Conservation (phyloP, 192 early-diverging fungal genomes). For the Dimargaris xerosporica region DNA sequence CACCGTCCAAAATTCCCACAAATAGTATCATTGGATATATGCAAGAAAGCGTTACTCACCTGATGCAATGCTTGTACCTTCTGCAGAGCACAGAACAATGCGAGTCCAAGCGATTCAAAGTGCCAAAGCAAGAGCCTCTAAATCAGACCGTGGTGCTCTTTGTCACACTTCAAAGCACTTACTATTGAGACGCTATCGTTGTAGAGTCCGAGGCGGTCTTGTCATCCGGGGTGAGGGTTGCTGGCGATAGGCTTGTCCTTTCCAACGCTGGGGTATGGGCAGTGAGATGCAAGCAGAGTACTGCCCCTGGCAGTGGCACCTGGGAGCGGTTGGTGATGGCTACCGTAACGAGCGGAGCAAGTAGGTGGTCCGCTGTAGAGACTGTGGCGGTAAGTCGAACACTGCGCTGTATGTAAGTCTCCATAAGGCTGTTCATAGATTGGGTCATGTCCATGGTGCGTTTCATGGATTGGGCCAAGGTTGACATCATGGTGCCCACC, state of each 20-base stretch:
- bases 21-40: background rate
- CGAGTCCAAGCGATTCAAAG: too few relatives aligned
- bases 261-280: background rate
- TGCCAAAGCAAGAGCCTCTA: too few relatives aligned
- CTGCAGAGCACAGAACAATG: too few relatives aligned
- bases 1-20: background rate
- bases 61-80: too few relatives aligned
- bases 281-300: background rate
- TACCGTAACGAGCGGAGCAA: background rate
- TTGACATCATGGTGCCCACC: slow-evolving; percentile 4
- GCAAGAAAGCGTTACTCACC: too few relatives aligned
- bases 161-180: background rate
- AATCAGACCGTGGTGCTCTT: background rate
- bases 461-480: slow-evolving; percentile 5
- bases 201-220: background rate
- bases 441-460: slow-evolving; percentile 9
- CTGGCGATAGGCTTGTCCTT: background rate
- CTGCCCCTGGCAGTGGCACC: background rate
- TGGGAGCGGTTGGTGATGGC: slow-evolving; percentile 2
- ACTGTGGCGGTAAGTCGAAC: slow-evolving; percentile 1
- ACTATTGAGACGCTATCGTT: background rate
- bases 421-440: slow-evolving; percentile 8
- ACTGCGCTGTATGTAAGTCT: slow-evolving; percentile 7
- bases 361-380: background rate
- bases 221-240: background rate